phyloP scores from a whole-genome alignment of 1,284 basidiomycete species.

The Cryptococcus jaspeensis region DNA sequence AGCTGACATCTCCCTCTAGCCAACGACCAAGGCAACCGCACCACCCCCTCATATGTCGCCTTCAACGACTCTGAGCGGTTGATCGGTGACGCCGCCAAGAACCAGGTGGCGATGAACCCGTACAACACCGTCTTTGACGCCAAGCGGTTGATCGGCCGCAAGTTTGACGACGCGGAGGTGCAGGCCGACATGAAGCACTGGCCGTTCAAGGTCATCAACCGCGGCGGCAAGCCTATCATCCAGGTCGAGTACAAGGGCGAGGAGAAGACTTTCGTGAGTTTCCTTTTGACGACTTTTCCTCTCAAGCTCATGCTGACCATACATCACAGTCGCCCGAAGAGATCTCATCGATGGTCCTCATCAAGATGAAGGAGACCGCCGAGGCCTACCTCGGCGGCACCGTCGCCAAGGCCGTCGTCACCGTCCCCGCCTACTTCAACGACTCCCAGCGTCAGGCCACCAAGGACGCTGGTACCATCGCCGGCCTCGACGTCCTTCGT shows the following conservation, averaged over 20 bases:
- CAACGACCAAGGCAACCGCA: conserved; percentile 90
- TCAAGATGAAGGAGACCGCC: conserved; percentile 98
- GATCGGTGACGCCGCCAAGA: conserved; percentile 99
- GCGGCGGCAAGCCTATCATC: conserved; percentile 60
- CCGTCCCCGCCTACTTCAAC: conserved; percentile 97
- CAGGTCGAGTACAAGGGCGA: conserved; percentile 62
- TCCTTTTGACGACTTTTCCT: background rate
- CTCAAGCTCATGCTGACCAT: conserved; percentile 3
- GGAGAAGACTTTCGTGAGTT: conserved; percentile 57
- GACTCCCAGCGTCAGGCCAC: conserved; percentile 98
- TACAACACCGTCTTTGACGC: conserved; percentile 95
- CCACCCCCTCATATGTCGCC: conserved; percentile 98
- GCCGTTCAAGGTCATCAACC: conserved; percentile 62
- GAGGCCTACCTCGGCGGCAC: conserved; percentile 90
- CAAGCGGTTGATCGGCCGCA: conserved; percentile 94
- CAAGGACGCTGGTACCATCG: conserved; percentile 95
- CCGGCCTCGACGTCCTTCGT: conserved; percentile 93
- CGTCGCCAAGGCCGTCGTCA: conserved; percentile 86
- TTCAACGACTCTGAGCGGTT: conserved; percentile 97
- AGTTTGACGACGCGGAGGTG: conserved; percentile 72
- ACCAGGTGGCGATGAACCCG: conserved; percentile 95
- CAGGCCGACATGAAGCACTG: conserved; percentile 71
- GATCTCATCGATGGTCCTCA: conserved; percentile 94
- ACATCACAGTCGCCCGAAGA: conserved; percentile 78
- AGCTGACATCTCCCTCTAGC: conserved; percentile 5